phyloP scores from a whole-genome alignment of 495 filamentous ascomycete genomes.

The Xylona heveae region DNA sequence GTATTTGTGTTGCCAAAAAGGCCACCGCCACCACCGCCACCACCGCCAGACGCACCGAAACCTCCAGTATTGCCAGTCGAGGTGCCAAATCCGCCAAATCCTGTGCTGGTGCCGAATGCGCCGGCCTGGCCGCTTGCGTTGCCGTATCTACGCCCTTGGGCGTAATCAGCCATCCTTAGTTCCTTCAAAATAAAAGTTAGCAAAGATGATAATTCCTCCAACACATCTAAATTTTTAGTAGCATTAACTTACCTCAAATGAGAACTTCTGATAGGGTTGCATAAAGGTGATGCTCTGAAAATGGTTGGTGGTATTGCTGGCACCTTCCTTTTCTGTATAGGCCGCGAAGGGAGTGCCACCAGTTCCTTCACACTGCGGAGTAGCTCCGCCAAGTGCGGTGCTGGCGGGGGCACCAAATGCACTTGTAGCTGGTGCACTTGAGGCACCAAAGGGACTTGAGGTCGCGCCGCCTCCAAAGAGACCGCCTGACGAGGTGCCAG shows the following conservation, averaged over 20 bases:
- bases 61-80: slow-evolving; percentile 11
- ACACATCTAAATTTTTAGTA: background rate
- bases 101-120: slow-evolving; percentile 51
- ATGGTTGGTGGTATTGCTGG: slow-evolving; percentile 35
- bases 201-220: background rate
- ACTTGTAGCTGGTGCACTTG: slow-evolving; percentile 3
- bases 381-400: slow-evolving; percentile 17
- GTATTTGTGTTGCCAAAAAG: slow-evolving; percentile 18
- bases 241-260: slow-evolving; percentile 34
- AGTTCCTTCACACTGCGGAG: slow-evolving; percentile 37
- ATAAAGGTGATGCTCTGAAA: slow-evolving; percentile 81
- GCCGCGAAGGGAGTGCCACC: slow-evolving; percentile 51
- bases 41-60: slow-evolving; percentile 10
- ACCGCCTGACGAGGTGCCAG: slow-evolving; percentile 5
- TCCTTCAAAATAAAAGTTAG: slow-evolving; percentile 24
- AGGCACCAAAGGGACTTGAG: slow-evolving; percentile 20
- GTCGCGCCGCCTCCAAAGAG: slow-evolving; percentile 6
- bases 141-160: slow-evolving; percentile 61
- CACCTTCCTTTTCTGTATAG: slow-evolving; percentile 58
- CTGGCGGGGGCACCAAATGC: slow-evolving; percentile 25
- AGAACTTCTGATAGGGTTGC: slow-evolving; percentile 71
- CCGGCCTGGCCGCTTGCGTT: slow-evolving; percentile 63
- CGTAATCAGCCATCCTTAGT: slow-evolving; percentile 72
- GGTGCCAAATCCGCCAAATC: slow-evolving; percentile 34
- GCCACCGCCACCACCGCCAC: slow-evolving; percentile 14